phyloP scores from a whole-genome alignment of 2,329 filamentous ascomycete genomes.

The Venturia nashicola region DNA sequence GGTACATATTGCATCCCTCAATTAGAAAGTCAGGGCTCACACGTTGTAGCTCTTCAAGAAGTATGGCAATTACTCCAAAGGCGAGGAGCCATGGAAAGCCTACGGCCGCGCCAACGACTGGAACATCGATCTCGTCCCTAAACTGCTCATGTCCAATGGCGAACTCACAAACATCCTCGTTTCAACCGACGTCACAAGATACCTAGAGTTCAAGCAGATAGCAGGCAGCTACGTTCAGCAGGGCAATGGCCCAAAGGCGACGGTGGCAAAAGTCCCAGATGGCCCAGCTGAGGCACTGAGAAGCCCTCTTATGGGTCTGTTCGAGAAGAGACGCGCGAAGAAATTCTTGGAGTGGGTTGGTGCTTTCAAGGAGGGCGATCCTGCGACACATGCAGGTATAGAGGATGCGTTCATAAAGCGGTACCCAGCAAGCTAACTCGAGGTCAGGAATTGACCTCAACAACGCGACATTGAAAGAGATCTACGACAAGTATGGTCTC shows the following conservation, averaged over 20 bases:
- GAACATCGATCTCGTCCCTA: conserved; percentile 98
- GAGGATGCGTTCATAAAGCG: conserved; percentile 10
- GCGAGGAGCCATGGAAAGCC: conserved; percentile 93
- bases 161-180: conserved; percentile 98
- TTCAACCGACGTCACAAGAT: conserved; percentile 62
- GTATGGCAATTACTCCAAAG: conserved; percentile 68
- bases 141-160: conserved; percentile 96
- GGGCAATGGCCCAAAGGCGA: conserved; percentile 67
- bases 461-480: conserved; percentile 85
- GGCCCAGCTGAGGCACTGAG: conserved; percentile 77
- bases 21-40: not conserved
- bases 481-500: conserved; percentile 95
- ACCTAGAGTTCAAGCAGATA: conserved; percentile 50
- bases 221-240: conserved; percentile 96
- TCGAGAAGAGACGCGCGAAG: conserved; percentile 96
- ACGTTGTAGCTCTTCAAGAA: conserved; percentile 76
- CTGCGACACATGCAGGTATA: conserved; percentile 79
- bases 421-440: not conserved
- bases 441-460: conserved; percentile 59
- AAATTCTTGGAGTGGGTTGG: conserved; percentile 94
- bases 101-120: conserved; percentile 95
- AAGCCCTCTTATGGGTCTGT: conserved; percentile 91
- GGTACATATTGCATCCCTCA: conserved; percentile 37
- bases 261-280: conserved; percentile 91
- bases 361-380: conserved; percentile 68